Evolutionary conservation across 306 rosid genomes (phyloP).

Genomic region (Vigna unguiculata): DNA sequence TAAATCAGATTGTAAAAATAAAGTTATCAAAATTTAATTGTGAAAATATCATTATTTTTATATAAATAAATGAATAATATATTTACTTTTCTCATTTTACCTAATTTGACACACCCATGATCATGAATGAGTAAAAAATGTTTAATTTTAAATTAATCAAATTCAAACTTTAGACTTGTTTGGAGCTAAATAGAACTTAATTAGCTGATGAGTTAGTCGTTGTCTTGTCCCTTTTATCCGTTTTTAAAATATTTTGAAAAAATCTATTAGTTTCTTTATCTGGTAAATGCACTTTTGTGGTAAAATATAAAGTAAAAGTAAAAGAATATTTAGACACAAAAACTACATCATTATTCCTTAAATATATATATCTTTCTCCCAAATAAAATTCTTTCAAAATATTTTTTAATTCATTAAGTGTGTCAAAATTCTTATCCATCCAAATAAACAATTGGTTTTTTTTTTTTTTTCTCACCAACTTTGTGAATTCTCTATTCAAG

Average conservation of each 20-base stretch:
- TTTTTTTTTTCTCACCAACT: not conserved
- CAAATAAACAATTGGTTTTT: not conserved
- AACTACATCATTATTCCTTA: not conserved
- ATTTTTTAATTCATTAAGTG: no score
- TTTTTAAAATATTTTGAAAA: not conserved
- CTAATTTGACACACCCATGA: not conserved
- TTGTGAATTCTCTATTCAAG: not conserved
- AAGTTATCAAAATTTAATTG: no score
- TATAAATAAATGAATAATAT: not conserved
- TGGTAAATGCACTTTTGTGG: not conserved
- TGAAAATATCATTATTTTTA: no score
- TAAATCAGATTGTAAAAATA: no score
- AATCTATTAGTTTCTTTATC: not conserved
- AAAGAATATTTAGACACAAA: no score
- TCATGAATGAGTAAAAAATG: not conserved
- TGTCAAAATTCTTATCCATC: not conserved
- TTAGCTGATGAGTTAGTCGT: no score
- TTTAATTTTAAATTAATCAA: no score
- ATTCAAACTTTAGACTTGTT: no score
- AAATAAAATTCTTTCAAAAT: no score
- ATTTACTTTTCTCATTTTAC: not conserved
- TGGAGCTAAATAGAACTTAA: no score
- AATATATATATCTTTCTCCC: no score
- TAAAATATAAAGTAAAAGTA: not conserved
- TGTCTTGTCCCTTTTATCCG: not conserved